These are phyloP conservation scores for Auricularia heimuer DNA, from an alignment of 768 basidiomycete genomes.

Conservation along the genomic window DNA sequence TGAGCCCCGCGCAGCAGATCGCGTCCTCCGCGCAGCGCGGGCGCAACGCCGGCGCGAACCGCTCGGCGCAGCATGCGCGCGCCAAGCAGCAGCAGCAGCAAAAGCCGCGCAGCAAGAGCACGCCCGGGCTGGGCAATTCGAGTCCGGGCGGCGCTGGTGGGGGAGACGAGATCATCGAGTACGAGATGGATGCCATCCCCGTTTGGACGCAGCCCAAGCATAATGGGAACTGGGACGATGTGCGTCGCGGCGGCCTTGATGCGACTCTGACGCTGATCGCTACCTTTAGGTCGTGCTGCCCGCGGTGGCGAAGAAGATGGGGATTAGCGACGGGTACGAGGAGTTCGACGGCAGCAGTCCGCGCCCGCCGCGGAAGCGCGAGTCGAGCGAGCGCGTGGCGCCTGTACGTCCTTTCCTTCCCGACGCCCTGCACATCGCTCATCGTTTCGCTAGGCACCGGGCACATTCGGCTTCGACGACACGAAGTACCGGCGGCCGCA, in stretches of 20 bases:
- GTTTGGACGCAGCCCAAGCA: conserved; percentile 70
- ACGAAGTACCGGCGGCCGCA: conserved; percentile 54
- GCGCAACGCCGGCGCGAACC: neutral
- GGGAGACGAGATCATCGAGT: neutral
- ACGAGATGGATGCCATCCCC: conserved; percentile 55
- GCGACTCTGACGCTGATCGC: conserved; percentile 2
- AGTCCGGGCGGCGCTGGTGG: neutral
- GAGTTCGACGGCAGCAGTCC: conserved; percentile 55
- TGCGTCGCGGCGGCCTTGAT: conserved; percentile 21
- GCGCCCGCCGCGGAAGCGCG: conserved; percentile 28
- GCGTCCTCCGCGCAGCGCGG: neutral
- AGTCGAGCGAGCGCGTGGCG: conserved; percentile 23
- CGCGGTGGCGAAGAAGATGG: conserved; percentile 75
- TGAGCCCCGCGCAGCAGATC: conserved; percentile 1
- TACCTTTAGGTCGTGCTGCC: conserved; percentile 62
- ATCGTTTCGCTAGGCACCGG: conserved; percentile 39
- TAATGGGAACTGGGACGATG: conserved; percentile 80
- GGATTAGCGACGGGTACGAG: conserved; percentile 60
- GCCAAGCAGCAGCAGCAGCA: neutral
- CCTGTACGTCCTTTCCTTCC: conserved; percentile 21
- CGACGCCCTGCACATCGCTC: no score
- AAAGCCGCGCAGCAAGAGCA: conserved; percentile 1
- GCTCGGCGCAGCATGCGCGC: neutral
- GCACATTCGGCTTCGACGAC: conserved; percentile 72
- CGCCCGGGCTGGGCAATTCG: neutral